Base-by-base conservation (phyloP, 2,329 filamentous ascomycete species). In the Cadophora sp. region DNA sequence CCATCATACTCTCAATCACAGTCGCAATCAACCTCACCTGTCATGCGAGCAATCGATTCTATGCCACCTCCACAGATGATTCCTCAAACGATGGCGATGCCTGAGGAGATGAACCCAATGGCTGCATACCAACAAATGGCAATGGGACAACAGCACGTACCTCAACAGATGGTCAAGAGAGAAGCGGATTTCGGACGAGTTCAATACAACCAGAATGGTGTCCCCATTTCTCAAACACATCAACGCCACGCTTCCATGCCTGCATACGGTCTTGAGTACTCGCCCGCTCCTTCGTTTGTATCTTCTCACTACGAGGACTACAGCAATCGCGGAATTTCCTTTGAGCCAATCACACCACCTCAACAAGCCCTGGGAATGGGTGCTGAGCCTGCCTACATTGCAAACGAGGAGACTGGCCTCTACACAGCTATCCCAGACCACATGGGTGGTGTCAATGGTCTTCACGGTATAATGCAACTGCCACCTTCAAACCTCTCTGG, bases 291-390 rank as follows among this genome's bases (percentile, higher is more conserved):
- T 2, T 98, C 96, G 1, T 98, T 98, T 76, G 94, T 97, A 62
- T 98, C 96, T n/a, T 98, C 96, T 0, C 94, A 97, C 76, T 97
- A 95, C 76, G 96, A 98, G 78, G 95, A 98, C 79, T 99, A 97
- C 84, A 97, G 93, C 87, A 95, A 94, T 78, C 91, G 96, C 66
- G 96, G 94, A 61, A 89, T 98, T 76, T 98, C 95, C 2, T 99
- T 95, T 78, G 96, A 99, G 84, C 96, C 96, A 62, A 89, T 99
- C 73, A 99, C 96, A 0, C 96, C 96, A 66, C 96, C 96, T 18
- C 96, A 98, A 79, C 93, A 97, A 80, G 88, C 92, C 16, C 82
- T 96, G 67, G 89, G 87, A 70, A 90, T 97, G 72, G 88, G 91
- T 68, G 86, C 91, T 48, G 96, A 99, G 83, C 94, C 96, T 11